A percentile compares a stretch with the other conserved stretches of the same genome.
Conservation (phyloP, 805 yeast genomes). For the Zygoascus biomembranicola region DNA sequence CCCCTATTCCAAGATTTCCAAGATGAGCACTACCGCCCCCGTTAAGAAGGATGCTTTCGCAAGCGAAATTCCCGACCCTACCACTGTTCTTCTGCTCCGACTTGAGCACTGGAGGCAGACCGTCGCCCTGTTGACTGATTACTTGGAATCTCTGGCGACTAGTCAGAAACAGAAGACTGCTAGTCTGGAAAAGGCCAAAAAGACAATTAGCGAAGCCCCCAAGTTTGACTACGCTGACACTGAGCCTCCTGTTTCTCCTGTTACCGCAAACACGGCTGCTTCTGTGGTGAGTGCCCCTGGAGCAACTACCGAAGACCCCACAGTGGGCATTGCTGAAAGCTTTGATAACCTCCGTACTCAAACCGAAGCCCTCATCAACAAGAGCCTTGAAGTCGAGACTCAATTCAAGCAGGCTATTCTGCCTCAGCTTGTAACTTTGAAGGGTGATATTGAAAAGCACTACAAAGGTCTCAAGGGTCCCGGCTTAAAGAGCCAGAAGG, state of each 20-base stretch:
- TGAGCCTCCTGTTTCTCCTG: conserved; percentile 1
- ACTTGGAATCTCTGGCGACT: conserved; percentile 22
- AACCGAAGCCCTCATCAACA: conserved; percentile 28
- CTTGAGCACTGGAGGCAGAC: conserved; percentile 34
- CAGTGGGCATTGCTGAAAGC: conserved; percentile 27
- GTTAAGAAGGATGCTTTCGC: conserved; percentile 10
- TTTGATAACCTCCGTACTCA: conserved; percentile 26
- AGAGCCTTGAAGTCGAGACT: conserved; percentile 33
- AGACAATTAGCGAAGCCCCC: conserved; percentile 28
- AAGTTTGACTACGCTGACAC: conserved; percentile 22
- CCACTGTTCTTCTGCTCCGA: conserved; percentile 28
- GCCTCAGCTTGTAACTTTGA: conserved; percentile 37
- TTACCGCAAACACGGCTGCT: not conserved
- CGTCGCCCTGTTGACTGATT: conserved; percentile 24
- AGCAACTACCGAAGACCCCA: conserved; percentile 6
- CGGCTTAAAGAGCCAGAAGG: conserved; percentile 31
- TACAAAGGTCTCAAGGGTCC: conserved; percentile 33
- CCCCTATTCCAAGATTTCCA: too few species aligned
- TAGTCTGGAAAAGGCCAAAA: conserved; percentile 29
- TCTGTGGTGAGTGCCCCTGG: not conserved
- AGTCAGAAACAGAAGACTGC: conserved; percentile 24
- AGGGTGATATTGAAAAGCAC: conserved; percentile 35
- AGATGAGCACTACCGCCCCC: conserved; percentile 1
- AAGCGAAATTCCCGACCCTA: conserved; percentile 26
- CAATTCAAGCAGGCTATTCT: conserved; percentile 31